Base-by-base conservation (phyloP, 106 monocot genomes). In the Platanthera zijinensis region DNA sequence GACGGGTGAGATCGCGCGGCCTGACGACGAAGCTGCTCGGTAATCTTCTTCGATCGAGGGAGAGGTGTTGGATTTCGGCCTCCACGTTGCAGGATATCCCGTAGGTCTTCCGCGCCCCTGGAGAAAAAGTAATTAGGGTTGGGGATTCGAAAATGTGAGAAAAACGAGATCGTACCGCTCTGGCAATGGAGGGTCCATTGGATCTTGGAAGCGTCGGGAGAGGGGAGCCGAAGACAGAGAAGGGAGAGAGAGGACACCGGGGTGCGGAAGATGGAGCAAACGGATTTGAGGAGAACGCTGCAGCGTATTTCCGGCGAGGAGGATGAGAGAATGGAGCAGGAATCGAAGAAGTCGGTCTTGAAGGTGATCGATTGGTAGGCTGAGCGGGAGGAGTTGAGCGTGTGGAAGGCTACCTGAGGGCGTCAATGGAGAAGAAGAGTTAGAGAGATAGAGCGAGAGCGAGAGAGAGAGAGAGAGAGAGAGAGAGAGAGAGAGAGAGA, bases 71-170 rank as follows among this genome's bases (percentile, higher is more conserved):
- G 45, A 94, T 81, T 50, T 97, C 96, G 6, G 93, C 85, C 69
- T 97, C 96, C 45, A 83, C 85, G 46, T 91, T 93, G 82, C 96
- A 97, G 25, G 76, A 85, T 53, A 97, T 91, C 89, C 93, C 86
- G 59, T 97, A 97, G 5, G 84, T 97, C 86, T 97, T 97, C 84
- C 77, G 90, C 59, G 85, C 73, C 56, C 95, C 95, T 95, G 75
- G 19, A 64, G 22, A 54, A 72, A 73, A 56, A 21, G 69, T 13
- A 11, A 17, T 50, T 32, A 71, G 71, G 74, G 15, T 50, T 45
- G 64, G 71, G 62, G 15, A 48, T 52, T 5, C 2, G n/a, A 6
- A n/a, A 28, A 50, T 67, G 51, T 15, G 11, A 5, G 25, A 48
- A 13, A 5, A 77, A 6, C 22, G 2, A 3, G 45, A 3, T 18